Conservation (phyloP, 2,329 filamentous ascomycete species). For the Polytolypa hystricis region DNA sequence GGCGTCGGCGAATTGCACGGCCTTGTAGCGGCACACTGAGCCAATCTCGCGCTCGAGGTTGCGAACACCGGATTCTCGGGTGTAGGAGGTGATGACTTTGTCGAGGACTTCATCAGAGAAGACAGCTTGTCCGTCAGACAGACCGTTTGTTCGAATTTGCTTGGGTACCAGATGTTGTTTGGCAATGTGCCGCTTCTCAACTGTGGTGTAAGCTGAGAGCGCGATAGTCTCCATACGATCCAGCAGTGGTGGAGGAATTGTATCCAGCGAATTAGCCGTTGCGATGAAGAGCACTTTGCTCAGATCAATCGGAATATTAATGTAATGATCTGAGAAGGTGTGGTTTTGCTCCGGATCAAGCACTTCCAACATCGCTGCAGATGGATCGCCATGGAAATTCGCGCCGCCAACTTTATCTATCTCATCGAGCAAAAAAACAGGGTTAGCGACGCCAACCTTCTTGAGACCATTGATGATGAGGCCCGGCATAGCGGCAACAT, state of each 20-base stretch:
- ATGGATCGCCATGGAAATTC: constrained; percentile 90
- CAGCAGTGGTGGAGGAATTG: constrained; percentile 83
- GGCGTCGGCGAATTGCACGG: constrained; percentile 86
- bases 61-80: constrained; percentile 87
- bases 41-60: constrained; percentile 94
- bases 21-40: constrained; percentile 86
- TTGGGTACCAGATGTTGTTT: constrained; percentile 90
- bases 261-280: constrained; percentile 88
- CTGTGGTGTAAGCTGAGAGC: constrained; percentile 86
- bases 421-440: constrained; percentile 90
- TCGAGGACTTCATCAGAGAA: constrained; percentile 78
- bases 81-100: constrained; percentile 94
- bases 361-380: constrained; percentile 95
- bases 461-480: constrained; percentile 86
- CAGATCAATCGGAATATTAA: constrained; percentile 89
- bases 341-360: constrained; percentile 95
- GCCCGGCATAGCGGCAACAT: constrained; percentile 98
- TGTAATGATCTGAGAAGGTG: constrained; percentile 89
- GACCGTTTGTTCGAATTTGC: constrained; percentile 82
- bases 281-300: constrained; percentile 97
- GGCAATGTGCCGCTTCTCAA: constrained; percentile 94
- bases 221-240: constrained; percentile 96
- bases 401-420: constrained; percentile 92
- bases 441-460: constrained; percentile 92
- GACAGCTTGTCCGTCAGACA: constrained; percentile 61